phyloP scores from a whole-genome alignment of 129 eudicot species.

The Flaveria linearis region DNA sequence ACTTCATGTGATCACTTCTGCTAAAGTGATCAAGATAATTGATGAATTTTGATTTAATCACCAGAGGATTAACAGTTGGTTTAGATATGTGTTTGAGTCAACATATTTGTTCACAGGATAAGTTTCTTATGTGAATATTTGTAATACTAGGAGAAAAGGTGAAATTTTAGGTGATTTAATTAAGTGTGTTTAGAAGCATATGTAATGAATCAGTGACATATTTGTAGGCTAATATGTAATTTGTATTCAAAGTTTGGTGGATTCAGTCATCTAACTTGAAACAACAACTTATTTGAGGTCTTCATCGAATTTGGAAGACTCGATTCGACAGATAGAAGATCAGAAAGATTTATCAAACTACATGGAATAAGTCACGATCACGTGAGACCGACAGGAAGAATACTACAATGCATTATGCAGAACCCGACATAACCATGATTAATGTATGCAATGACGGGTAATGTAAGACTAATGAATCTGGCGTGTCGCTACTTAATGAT shows the following conservation, averaged over 20 bases:
- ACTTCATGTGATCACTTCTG: background rate
- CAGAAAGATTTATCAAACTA: no score
- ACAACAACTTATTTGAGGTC: background rate
- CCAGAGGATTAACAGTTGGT: slow-evolving; percentile 9
- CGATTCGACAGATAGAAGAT: no score
- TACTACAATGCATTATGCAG: no score
- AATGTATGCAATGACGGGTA: no score
- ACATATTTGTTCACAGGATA: background rate
- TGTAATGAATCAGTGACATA: background rate
- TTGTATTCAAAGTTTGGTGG: background rate
- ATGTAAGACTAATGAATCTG: no score
- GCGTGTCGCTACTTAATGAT: no score
- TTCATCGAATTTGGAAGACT: no score
- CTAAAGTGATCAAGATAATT: background rate
- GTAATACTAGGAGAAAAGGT: slow-evolving; percentile 11
- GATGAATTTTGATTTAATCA: slow-evolving; percentile 11
- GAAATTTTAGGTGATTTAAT: background rate
- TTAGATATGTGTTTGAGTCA: slow-evolving; percentile 7
- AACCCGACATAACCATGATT: no score
- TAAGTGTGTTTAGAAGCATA: background rate
- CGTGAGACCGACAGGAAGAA: no score
- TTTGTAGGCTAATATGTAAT: background rate
- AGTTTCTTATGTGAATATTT: slow-evolving; percentile 21
- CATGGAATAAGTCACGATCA: no score
- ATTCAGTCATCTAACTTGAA: background rate